Evolutionary conservation across 2,329 filamentous ascomycete species (phyloP).

Genomic region (Escovopsis sp.): DNA sequence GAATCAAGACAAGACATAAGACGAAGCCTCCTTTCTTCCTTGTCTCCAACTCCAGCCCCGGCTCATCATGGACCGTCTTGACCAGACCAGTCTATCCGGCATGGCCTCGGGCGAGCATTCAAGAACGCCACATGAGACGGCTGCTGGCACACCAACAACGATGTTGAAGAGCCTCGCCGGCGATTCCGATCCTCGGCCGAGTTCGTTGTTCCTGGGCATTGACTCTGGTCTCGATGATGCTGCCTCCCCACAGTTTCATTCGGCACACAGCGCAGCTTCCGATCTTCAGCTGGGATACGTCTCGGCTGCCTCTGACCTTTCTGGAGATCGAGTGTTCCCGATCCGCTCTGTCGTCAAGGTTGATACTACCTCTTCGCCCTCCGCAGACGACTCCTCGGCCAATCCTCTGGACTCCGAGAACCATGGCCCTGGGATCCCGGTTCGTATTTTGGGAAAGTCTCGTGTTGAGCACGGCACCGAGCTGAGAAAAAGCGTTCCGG

Average conservation of each 20-base stretch:
- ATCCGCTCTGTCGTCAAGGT: slow-evolving; percentile 66
- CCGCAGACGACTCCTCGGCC: slow-evolving; percentile 24
- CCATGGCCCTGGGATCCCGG: slow-evolving; percentile 14
- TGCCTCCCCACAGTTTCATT: slow-evolving; percentile 14
- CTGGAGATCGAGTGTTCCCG: slow-evolving; percentile 56
- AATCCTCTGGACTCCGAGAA: slow-evolving; percentile 17
- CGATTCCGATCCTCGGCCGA: neutral
- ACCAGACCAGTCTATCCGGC: neutral
- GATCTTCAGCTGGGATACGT: slow-evolving; percentile 22
- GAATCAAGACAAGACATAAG: neutral
- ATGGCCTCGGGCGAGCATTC: neutral
- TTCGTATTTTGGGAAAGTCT: slow-evolving; percentile 14
- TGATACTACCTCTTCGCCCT: slow-evolving; percentile 34
- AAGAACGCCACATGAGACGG: neutral
- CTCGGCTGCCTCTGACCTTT: slow-evolving; percentile 20
- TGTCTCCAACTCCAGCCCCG: slow-evolving; percentile 2
- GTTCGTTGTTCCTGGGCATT: neutral
- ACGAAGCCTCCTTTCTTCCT: neutral
- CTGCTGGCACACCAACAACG: neutral
- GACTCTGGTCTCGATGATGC: neutral
- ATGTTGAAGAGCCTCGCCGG: neutral
- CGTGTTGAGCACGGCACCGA: slow-evolving; percentile 16
- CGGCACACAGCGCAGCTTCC: slow-evolving; percentile 26
- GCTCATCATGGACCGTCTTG: slow-evolving; percentile 2
- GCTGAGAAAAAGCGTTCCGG: slow-evolving; percentile 12